Percentiles rank a stretch among this genome's conserved stretches.
phyloP scores from a whole-genome alignment of 495 filamentous ascomycete genomes.

The Margaritispora aquatica region DNA sequence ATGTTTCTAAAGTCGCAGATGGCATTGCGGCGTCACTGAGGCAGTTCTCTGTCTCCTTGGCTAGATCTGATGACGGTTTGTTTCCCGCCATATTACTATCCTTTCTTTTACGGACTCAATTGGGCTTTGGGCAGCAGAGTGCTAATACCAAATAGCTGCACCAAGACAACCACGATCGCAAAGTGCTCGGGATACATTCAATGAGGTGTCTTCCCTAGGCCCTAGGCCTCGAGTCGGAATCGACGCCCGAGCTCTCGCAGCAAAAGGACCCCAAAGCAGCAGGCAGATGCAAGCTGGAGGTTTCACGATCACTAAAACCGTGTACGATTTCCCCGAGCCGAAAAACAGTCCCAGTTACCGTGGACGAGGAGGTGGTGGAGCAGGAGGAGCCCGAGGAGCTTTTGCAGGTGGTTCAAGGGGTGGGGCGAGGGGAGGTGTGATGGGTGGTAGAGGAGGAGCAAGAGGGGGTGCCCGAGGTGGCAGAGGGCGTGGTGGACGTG shows the following conservation, averaged over 20 bases:
- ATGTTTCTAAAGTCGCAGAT: constrained; percentile 31
- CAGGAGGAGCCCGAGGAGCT: constrained; percentile 29
- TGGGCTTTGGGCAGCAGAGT: neutral
- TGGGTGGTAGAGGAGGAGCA: constrained; percentile 1
- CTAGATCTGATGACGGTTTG: constrained; percentile 16
- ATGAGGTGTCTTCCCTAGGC: constrained; percentile 15
- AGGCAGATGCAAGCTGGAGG: neutral
- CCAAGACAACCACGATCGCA: neutral
- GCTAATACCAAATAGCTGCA: neutral
- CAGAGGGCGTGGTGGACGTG: neutral
- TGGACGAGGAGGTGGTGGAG: constrained; percentile 2
- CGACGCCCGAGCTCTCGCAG: constrained; percentile 20
- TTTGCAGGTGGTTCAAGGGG: neutral
- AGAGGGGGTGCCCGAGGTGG: neutral
- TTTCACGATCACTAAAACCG: constrained; percentile 14
- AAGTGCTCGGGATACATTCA: constrained; percentile 15
- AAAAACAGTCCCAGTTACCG: neutral
- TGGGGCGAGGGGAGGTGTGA: neutral
- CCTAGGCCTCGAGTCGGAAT: constrained; percentile 7
- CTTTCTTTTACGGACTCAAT: neutral
- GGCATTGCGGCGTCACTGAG: constrained; percentile 37
- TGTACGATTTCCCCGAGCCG: neutral
- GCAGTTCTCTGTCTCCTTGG: constrained; percentile 31
- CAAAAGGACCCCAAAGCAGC: constrained; percentile 23
- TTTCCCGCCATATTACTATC: neutral